Evolutionary conservation across 2,329 filamentous ascomycete species (phyloP).

Genomic region (Calonectria multiphialidica): DNA sequence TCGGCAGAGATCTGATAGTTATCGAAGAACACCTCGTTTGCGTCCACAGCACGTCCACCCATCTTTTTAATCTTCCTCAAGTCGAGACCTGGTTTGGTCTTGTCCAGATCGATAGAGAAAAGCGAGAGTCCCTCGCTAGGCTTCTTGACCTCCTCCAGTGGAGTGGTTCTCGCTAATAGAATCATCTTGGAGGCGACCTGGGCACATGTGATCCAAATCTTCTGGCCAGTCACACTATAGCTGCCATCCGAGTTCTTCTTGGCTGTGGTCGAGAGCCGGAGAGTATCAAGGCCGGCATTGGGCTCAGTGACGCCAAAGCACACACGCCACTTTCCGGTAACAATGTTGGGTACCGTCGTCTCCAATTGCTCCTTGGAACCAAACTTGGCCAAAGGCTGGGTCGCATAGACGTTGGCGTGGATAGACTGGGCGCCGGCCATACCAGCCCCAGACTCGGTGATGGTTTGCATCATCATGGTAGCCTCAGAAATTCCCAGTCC

Average conservation of each 20-base stretch:
- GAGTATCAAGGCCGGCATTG: constrained; percentile 82
- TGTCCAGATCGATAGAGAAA: constrained; percentile 84
- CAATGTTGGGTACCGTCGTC: constrained; percentile 76
- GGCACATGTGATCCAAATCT: constrained; percentile 91
- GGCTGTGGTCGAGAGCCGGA: constrained; percentile 76
- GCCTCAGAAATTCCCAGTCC: constrained; percentile 85
- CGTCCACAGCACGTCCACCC: constrained; percentile 85
- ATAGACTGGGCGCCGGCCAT: constrained; percentile 78
- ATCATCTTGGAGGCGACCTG: constrained; percentile 89
- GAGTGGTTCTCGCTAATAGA: constrained; percentile 81
- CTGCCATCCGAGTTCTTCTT: constrained; percentile 63
- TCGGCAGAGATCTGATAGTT: constrained; percentile 76
- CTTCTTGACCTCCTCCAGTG: constrained; percentile 74
- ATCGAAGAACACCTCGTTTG: constrained; percentile 91
- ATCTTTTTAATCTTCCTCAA: constrained; percentile 85
- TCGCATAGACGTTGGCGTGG: constrained; percentile 79
- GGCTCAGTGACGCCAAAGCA: constrained; percentile 88
- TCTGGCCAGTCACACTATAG: constrained; percentile 81
- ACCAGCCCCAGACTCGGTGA: constrained; percentile 82
- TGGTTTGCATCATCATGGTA: constrained; percentile 89
- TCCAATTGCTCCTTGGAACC: constrained; percentile 74
- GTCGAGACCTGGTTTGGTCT: constrained; percentile 68
- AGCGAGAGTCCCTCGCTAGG: constrained; percentile 82
- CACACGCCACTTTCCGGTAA: constrained; percentile 76
- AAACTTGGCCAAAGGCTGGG: constrained; percentile 80